A percentile compares a stretch with the other conserved stretches of the same genome.
Conservation (phyloP, 2,329 filamentous ascomycete genomes). For the Claviceps spartinae region DNA sequence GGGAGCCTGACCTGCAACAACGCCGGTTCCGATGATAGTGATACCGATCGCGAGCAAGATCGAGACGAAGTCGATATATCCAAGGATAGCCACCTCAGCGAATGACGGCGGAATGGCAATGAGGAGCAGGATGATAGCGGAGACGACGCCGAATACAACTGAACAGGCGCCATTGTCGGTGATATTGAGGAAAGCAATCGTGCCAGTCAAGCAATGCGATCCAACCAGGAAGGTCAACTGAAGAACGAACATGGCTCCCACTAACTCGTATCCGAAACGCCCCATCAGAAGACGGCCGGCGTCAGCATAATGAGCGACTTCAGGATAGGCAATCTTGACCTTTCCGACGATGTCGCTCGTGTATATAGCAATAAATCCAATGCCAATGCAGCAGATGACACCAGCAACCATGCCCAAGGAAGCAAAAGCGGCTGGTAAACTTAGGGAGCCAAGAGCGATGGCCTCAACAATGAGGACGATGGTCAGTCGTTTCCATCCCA, state of each 20-base stretch:
- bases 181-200: conserved; percentile 53
- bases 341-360: conserved; percentile 33
- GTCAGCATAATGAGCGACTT: conserved; percentile 54
- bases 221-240: conserved; percentile 57
- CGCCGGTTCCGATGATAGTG: conserved; percentile 52
- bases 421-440: conserved; percentile 37
- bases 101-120: conserved; percentile 35
- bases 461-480: conserved; percentile 43
- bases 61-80: conserved; percentile 44
- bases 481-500: conserved; percentile 44
- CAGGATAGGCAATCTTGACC: conserved; percentile 36
- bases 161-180: conserved; percentile 39
- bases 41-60: conserved; percentile 50
- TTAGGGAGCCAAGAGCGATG: conserved; percentile 39
- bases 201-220: conserved; percentile 59
- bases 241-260: conserved; percentile 47
- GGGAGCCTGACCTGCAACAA: conserved; percentile 21
- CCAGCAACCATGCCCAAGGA: conserved; percentile 40
- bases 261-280: conserved; percentile 44
- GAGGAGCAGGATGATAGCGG: conserved; percentile 30
- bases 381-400: conserved; percentile 26
- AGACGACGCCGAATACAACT: conserved; percentile 31
- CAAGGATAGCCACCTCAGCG: conserved; percentile 33
- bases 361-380: conserved; percentile 34
- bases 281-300: conserved; percentile 51